phyloP scores from a whole-genome alignment of 1,284 basidiomycete species.

The Xerocomus amazonicus region DNA sequence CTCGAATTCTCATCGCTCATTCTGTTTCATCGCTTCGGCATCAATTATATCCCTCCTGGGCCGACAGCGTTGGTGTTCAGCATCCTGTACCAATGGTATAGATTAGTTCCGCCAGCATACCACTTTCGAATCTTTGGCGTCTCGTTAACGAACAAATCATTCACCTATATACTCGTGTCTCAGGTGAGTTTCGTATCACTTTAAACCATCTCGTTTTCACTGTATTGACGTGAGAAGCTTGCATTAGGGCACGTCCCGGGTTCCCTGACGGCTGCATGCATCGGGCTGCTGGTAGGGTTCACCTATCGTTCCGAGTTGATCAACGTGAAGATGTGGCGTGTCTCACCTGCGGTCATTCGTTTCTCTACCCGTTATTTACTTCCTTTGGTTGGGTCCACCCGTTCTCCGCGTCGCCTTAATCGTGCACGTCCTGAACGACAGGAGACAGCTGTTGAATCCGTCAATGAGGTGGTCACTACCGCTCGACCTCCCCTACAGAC shows the following conservation, averaged over 20 bases:
- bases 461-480: slow-evolving; percentile 58
- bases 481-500: slow-evolving; percentile 39
- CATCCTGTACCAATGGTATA: slow-evolving; percentile 77
- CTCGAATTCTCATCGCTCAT: slow-evolving; percentile 64
- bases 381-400: slow-evolving; percentile 62
- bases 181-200: slow-evolving; percentile 47
- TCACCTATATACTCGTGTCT: slow-evolving; percentile 62
- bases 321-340: slow-evolving; percentile 69
- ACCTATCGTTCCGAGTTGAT: slow-evolving; percentile 79
- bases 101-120: slow-evolving; percentile 75
- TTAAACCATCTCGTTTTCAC: background rate
- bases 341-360: slow-evolving; percentile 54
- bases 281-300: slow-evolving; percentile 69
- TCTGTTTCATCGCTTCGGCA: slow-evolving; percentile 56
- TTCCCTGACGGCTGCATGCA: slow-evolving; percentile 54
- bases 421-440: slow-evolving; percentile 56
- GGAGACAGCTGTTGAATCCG: slow-evolving; percentile 16
- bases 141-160: slow-evolving; percentile 71
- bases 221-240: slow-evolving; percentile 44
- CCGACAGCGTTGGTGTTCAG: slow-evolving; percentile 70
- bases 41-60: slow-evolving; percentile 75
- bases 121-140: slow-evolving; percentile 72
- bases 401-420: slow-evolving; percentile 50
- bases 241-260: slow-evolving; percentile 63
- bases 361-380: slow-evolving; percentile 52